These are phyloP conservation scores for Colletotrichum higginsianum DNA, from an alignment of 2,329 filamentous ascomycete genomes.

Conservation along the genomic window DNA sequence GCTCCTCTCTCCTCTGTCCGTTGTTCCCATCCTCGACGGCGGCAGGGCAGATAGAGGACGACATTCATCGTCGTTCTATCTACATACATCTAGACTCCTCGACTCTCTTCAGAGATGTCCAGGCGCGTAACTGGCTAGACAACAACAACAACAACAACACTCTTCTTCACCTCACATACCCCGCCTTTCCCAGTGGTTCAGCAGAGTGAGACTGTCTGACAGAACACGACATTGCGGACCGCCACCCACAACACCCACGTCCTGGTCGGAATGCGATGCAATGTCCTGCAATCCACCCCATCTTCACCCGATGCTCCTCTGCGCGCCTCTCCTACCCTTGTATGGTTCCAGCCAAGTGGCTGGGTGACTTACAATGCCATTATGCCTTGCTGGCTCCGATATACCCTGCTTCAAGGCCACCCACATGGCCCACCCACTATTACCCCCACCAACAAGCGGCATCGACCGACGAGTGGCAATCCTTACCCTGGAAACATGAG, in stretches of 20 bases:
- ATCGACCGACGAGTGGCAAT: neutral
- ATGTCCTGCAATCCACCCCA: constrained; percentile 13
- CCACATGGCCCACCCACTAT: neutral
- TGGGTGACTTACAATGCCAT: constrained; percentile 9
- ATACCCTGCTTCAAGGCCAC: neutral
- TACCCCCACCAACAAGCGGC: neutral
- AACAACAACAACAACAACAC: neutral
- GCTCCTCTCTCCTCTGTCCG: neutral
- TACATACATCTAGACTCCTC: constrained; percentile 1
- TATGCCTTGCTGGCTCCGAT: neutral
- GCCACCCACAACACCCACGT: neutral
- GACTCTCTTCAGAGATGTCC: neutral
- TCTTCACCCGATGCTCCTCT: constrained; percentile 16
- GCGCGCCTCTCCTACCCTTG: neutral
- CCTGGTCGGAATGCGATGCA: constrained; percentile 21
- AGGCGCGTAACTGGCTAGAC: constrained; percentile 19
- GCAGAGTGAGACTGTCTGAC: constrained; percentile 4
- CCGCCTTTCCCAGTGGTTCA: constrained; percentile 14
- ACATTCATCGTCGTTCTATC: constrained; percentile 16
- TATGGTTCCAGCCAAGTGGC: neutral
- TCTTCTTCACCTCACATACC: neutral
- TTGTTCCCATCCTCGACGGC: too few species aligned
- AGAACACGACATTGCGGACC: constrained; percentile 18
- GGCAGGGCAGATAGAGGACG: too few species aligned
- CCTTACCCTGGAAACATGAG: neutral